Percentiles rank a stretch among this genome's conserved stretches.
These are phyloP conservation scores for Scenedesmus sp. DNA, from an alignment of 163 green algal genomes.

Conservation along the genomic window DNA sequence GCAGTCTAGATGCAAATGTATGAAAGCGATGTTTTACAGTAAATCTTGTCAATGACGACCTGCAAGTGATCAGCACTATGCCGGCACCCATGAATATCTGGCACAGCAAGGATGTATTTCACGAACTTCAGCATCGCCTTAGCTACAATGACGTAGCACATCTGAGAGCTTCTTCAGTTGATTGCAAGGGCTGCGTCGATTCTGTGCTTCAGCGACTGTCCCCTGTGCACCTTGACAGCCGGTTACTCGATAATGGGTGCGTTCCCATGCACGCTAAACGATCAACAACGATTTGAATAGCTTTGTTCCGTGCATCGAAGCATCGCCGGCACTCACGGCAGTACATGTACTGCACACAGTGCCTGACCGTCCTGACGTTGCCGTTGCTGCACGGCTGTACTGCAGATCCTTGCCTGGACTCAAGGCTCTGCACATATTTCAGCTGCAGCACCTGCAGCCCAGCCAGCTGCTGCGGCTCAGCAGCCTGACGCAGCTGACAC, in stretches of 20 bases:
- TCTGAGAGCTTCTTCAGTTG: neutral
- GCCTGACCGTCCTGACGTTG: neutral
- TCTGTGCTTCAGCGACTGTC: neutral
- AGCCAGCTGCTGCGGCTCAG: neutral
- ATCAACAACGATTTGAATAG: neutral
- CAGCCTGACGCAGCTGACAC: constrained; percentile 13
- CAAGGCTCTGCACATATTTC: constrained; percentile 1
- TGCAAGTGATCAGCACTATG: neutral
- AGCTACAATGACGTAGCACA: neutral
- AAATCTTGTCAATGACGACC: no score
- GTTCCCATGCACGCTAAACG: neutral
- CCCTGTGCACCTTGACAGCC: neutral
- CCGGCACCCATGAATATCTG: constrained; percentile 1
- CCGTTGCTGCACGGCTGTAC: neutral
- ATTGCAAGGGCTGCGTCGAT: constrained; percentile 3
- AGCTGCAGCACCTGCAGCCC: constrained; percentile 5
- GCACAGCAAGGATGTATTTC: constrained; percentile 21
- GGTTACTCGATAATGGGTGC: neutral
- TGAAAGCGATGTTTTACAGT: no score
- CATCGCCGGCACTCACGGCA: neutral
- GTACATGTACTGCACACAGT: neutral
- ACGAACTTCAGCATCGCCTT: constrained; percentile 5
- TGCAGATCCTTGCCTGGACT: constrained; percentile 28
- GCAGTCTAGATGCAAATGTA: no score
- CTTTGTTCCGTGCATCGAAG: neutral